Conservation (phyloP, 805 yeast species). For the Tetrapisispora pingtungensis region DNA sequence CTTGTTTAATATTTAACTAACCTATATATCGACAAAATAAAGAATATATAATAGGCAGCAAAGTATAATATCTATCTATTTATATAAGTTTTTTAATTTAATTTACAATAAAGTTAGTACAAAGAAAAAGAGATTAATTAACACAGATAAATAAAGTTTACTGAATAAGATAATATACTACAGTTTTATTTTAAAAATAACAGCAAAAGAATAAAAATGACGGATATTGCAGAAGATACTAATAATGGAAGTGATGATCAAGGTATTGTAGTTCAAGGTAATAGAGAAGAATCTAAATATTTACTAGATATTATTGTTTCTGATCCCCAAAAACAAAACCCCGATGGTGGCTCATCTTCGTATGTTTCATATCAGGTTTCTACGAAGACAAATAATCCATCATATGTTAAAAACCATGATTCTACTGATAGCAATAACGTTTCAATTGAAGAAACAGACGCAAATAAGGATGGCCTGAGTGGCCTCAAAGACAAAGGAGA, state of each 20-base stretch:
- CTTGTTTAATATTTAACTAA: no score
- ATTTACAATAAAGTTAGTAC: no score
- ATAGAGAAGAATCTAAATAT: constrained; percentile 1
- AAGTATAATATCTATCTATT: no score
- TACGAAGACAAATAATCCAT: constrained; percentile 23
- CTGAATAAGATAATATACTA: no score
- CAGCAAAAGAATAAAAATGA: no score
- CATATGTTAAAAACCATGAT: constrained; percentile 15
- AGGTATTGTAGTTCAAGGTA: not conserved
- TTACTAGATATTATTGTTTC: constrained; percentile 22
- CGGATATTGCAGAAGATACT: not conserved
- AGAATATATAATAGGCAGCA: no score
- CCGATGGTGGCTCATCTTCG: constrained; percentile 13
- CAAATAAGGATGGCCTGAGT: not conserved
- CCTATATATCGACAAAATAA: no score
- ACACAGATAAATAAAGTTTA: no score
- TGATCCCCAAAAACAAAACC: constrained; percentile 26
- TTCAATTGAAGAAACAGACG: not conserved
- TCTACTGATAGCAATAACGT: not conserved
- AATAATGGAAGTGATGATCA: not conserved
- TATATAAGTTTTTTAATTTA: no score
- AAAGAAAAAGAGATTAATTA: no score
- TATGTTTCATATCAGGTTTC: constrained; percentile 28
- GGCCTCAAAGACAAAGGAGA: not conserved
- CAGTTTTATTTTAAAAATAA: no score